These are phyloP conservation scores for Astrothelium subdiscretum DNA, from an alignment of 495 filamentous ascomycete species.

Conservation along the genomic window DNA sequence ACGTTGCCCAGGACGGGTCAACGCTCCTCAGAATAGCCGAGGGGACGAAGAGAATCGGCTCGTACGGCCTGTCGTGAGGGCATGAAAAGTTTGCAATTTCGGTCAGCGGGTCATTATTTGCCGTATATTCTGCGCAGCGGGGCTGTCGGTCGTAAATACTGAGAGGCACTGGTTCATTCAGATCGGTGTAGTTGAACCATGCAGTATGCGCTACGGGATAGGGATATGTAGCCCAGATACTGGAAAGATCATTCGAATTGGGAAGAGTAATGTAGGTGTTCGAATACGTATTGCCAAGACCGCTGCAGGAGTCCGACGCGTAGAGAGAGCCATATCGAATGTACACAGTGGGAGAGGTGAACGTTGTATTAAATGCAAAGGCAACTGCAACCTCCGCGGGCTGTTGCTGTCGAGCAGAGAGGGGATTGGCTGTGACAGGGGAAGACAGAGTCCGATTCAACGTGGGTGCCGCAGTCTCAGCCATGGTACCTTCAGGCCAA, in stretches of 20 bases:
- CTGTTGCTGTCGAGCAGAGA: background rate
- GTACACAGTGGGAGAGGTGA: slow-evolving; percentile 2
- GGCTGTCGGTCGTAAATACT: slow-evolving; percentile 4
- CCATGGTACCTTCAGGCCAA: slow-evolving; percentile 3
- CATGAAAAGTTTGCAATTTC: background rate
- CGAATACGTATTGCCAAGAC: background rate
- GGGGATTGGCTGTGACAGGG: background rate
- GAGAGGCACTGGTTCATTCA: background rate
- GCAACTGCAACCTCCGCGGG: background rate
- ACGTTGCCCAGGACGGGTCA: slow-evolving; percentile 1
- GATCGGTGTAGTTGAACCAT: slow-evolving; percentile 3
- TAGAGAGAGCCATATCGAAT: background rate
- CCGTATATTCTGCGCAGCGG: background rate
- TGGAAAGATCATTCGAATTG: background rate
- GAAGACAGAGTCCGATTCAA: background rate
- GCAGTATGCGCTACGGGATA: background rate
- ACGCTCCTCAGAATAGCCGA: background rate
- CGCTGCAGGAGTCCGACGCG: background rate
- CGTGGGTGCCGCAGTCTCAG: background rate
- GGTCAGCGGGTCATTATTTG: background rate
- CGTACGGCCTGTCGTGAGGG: background rate
- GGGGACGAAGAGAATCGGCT: slow-evolving; percentile 2
- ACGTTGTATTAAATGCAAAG: slow-evolving; percentile 1
- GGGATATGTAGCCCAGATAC: background rate
- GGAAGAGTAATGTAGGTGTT: slow-evolving; percentile 1